Evolutionary conservation across 2,329 filamentous ascomycete genomes (phyloP), one percentile per base, ranked within the genome.

Genomic region (Verticillium dahliae): DNA sequence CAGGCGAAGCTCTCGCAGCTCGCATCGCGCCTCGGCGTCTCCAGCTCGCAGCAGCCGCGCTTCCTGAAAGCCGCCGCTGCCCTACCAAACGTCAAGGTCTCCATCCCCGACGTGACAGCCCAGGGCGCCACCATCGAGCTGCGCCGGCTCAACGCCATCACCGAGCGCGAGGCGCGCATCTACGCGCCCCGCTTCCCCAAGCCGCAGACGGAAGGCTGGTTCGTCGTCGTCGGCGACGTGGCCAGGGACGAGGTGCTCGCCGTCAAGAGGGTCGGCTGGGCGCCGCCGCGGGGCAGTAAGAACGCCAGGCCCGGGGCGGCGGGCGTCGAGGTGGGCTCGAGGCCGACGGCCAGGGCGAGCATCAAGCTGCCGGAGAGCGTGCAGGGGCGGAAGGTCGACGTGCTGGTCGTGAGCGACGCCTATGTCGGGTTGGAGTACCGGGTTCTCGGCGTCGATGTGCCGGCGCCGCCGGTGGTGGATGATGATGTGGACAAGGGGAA

Each of bases 181-280:
- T 97, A 89, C 69, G 92, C 95, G 0, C 94, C 96, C 2, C 84
- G 85, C 27, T 98, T 96, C 76, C 94, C 94, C 1, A 99, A 99
- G 75, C 87, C 92, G 15, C 95, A 99, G 75, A 95, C 87, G 0
- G 95, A 99, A 71, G 93, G 93, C 0, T 98, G 89, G 84, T 98
- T 99, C 74, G 85, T 95, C 14, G 72, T 98, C 27, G 82, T 96
- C 0, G 88, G 87, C 6, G 86, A 90, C 67, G 69, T 84, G 2
- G 78, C 78, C 0, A 83, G 77, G 6, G 91, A 94, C 62, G 91
- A 97, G 67, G 82, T 98, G 45, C 75, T 97, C 4, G 94, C 90
- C 2, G 80, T 99, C 65, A 98, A 97, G 81, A 82, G 95, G 35
- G 85, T 95, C 0, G 88, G 87, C 1, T 98, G 95, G 93, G 72